A percentile compares a stretch with the other conserved stretches of the same genome.
Evolutionary conservation across 768 basidiomycete genomes (phyloP).

Genomic region (Tricholoma flavovirens): DNA sequence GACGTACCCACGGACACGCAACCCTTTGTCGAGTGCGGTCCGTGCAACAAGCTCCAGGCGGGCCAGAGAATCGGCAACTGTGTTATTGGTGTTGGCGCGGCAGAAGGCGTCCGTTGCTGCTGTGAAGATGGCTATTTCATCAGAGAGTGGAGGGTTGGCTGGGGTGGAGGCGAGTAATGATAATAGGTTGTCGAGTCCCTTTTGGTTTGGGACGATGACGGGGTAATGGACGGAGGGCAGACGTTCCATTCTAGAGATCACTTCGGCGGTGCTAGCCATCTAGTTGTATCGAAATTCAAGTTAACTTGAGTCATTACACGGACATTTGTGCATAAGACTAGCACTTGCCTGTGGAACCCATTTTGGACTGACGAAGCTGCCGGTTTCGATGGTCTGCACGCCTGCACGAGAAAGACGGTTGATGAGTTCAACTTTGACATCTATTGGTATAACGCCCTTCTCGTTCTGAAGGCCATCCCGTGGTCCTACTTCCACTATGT

Average conservation of each 20-base stretch:
- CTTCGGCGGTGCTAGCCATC: conserved; percentile 85
- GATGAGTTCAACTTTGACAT: conserved; percentile 76
- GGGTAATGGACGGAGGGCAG: conserved; percentile 59
- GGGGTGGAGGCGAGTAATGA: conserved; percentile 41
- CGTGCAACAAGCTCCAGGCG: conserved; percentile 57
- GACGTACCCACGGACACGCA: conserved; percentile 81
- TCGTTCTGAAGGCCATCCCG: conserved; percentile 93
- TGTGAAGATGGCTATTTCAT: conserved; percentile 87
- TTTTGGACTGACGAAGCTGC: conserved; percentile 89
- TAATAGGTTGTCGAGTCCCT: conserved; percentile 67
- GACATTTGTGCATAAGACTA: no score
- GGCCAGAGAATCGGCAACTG: conserved; percentile 62
- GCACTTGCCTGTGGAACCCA: conserved; percentile 82
- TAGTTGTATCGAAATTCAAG: conserved; percentile 22
- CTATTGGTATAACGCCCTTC: conserved; percentile 61
- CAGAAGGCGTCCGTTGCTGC: conserved; percentile 86
- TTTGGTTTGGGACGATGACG: conserved; percentile 77
- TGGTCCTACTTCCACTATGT: conserved; percentile 86
- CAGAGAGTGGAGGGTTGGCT: conserved; percentile 45
- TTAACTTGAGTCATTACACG: no score
- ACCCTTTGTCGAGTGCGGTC: conserved; percentile 50
- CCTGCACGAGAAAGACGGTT: conserved; percentile 68
- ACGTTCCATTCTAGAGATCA: conserved; percentile 54
- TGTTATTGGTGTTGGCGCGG: conserved; percentile 78
- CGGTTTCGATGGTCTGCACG: conserved; percentile 66